A percentile compares a stretch with the other conserved stretches of the same genome.
Conservation (phyloP, 345 rosid genomes). For the Durio zibethinus region DNA sequence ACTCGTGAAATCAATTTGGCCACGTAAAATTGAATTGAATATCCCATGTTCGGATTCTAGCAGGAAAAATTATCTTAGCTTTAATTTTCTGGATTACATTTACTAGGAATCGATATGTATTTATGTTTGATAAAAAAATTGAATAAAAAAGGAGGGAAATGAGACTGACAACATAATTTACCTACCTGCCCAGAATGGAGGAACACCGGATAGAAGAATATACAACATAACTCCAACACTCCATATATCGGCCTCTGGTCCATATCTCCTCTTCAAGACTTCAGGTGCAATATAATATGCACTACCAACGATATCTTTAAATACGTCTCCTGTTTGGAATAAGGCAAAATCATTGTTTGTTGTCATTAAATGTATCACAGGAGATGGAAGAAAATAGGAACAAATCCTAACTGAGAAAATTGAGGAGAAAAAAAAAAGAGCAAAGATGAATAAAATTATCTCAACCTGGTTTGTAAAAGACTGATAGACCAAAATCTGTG, state of each 20-base stretch:
- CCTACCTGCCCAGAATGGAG: constrained; percentile 95
- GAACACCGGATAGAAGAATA: constrained; percentile 89
- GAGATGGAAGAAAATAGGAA: neutral
- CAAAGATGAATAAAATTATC: neutral
- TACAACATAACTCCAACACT: constrained; percentile 91
- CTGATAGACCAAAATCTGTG: constrained; percentile 85
- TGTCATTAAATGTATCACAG: neutral
- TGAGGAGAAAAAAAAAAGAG: neutral
- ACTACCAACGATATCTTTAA: constrained; percentile 89
- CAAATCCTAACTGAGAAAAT: neutral
- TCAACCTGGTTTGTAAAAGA: constrained; percentile 84
- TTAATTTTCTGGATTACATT: neutral
- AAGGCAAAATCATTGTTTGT: neutral
- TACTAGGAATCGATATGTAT: neutral
- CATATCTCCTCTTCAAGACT: constrained; percentile 82
- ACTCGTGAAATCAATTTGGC: constrained; percentile 71
- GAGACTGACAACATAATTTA: neutral
- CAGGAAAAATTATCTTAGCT: neutral
- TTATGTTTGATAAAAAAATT: neutral
- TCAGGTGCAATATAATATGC: constrained; percentile 98
- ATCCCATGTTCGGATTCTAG: constrained; percentile 90
- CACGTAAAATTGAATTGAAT: constrained; percentile 81
- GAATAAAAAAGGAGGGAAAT: neutral
- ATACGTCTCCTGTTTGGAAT: constrained; percentile 60
- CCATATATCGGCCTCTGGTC: constrained; percentile 96